Evolutionary conservation across 2,329 filamentous ascomycete genomes (phyloP), one percentile per base, ranked within the genome.

Genomic region (Penicillium hesseltinei): DNA sequence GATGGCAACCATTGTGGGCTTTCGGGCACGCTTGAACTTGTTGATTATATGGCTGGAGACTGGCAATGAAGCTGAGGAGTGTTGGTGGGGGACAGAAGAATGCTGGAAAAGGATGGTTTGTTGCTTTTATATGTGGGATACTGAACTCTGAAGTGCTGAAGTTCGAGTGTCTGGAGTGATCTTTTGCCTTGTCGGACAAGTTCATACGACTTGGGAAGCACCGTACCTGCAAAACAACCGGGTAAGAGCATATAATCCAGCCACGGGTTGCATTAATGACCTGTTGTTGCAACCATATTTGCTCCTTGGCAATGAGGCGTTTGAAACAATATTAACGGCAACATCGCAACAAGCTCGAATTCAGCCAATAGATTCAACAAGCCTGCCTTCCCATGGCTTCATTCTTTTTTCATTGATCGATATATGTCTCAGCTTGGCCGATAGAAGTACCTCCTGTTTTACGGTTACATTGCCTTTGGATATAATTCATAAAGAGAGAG

Each of bases 381-480:
- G 19, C 4, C 36, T 10, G 38, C 49, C 15, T 23, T 45, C 33
- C 8, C 38, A 11, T 40, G 17, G 23, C 44, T 45, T 15, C 15
- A 21, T 19, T 27, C 33, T 25, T 53, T 39, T 23, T 9, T 11
- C 11, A 46, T 46, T 40, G 40, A 44, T 54, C 31, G 19, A 55
- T 44, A 51, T 35, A 51, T 61, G 49, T 60, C 58, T 65, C 56
- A 19, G 46, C 19, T 51, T 50, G 36, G 51, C 23, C 15, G 27
- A 45, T 31, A 33, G n/a, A 43, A 36, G 35, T 33, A 3, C 35
- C 11, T 19, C 29, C 35, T 56, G 57, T 49, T 64, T 21, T 47
- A 59, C 53, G 44, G 61, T 65, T 66, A 64, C 64, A 65, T 65
- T 56, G 40, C 23, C 13, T 39, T 10, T 35, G 3, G 29, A 44